phyloP scores from a whole-genome alignment of 2,329 filamentous ascomycete genomes.

The Talaromyces funiculosus region DNA sequence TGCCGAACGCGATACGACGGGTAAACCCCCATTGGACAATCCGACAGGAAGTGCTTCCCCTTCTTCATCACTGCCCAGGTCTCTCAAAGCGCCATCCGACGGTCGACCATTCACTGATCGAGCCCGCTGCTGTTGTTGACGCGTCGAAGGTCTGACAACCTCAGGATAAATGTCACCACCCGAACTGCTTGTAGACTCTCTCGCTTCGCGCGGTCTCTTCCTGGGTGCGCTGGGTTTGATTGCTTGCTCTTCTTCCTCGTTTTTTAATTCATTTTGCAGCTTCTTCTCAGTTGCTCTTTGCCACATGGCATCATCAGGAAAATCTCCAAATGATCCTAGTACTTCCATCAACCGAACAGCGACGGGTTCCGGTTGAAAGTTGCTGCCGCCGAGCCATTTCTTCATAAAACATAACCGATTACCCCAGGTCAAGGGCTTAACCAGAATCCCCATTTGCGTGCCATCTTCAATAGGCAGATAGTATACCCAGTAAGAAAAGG shows the following conservation, averaged over 20 bases:
- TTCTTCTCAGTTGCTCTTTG: not conserved
- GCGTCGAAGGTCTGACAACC: not conserved
- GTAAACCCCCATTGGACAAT: not conserved
- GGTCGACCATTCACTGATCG: not conserved
- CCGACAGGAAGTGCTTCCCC: not conserved
- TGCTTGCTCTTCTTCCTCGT: not conserved
- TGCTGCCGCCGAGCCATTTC: not conserved
- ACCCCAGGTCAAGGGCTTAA: not conserved
- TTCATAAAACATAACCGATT: not conserved
- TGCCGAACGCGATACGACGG: not conserved
- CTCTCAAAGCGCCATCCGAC: not conserved
- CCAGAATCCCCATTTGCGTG: not conserved
- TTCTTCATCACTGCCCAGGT: not conserved
- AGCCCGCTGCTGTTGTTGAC: not conserved
- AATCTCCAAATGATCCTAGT: not conserved
- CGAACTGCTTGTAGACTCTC: not conserved
- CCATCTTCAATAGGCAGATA: slow-evolving; percentile 5
- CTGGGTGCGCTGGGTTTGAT: not conserved
- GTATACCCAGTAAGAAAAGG: not conserved
- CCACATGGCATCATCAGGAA: not conserved
- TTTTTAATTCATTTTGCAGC: not conserved
- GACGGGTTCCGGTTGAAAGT: not conserved
- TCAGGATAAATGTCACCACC: not conserved
- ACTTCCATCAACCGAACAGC: not conserved
- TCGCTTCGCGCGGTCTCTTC: not conserved